phyloP scores from a whole-genome alignment of 192 early-diverging fungal genomes.

The Gaertneriomyces sp. region DNA sequence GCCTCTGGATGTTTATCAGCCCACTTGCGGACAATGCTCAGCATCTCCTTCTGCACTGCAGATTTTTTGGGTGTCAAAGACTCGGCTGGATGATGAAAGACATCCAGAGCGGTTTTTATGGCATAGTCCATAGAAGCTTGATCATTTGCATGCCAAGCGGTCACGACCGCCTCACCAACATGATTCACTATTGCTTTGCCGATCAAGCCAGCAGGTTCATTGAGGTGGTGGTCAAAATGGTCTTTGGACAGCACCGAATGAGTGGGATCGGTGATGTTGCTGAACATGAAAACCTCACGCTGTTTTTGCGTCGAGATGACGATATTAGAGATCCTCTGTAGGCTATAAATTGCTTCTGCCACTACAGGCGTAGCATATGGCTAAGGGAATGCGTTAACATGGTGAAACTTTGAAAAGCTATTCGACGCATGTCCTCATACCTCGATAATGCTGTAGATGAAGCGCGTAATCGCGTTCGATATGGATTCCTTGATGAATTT shows the following conservation, averaged over 20 bases:
- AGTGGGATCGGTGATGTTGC: constrained; percentile 26
- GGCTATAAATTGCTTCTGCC: too few relatives aligned
- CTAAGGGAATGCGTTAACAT: too few relatives aligned
- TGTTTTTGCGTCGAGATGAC: constrained; percentile 10
- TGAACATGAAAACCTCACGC: constrained; percentile 25
- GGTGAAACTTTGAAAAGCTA: too few relatives aligned
- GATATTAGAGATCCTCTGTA: constrained; percentile 20
- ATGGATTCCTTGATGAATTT: constrained; percentile 17
- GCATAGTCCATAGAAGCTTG: constrained; percentile 1
- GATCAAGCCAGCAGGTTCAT: constrained; percentile 26
- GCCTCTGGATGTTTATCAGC: constrained; percentile 16
- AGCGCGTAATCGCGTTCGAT: too few relatives aligned
- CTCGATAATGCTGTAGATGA: too few relatives aligned
- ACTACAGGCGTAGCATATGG: too few relatives aligned
- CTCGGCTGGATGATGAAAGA: constrained; percentile 32
- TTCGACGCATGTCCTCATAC: too few relatives aligned
- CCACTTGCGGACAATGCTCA: constrained; percentile 23
- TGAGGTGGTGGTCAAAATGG: constrained; percentile 28
- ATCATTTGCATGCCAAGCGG: constrained; percentile 18
- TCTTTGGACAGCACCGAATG: constrained; percentile 31
- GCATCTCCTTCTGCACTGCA: constrained; percentile 18
- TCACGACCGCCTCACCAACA: constrained; percentile 22
- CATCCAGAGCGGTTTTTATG: constrained; percentile 22
- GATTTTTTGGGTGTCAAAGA: constrained; percentile 22
- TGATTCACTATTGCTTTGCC: constrained; percentile 20